These are phyloP conservation scores for Alectoria sarmentosa DNA, from an alignment of 495 filamentous ascomycete species.

Conservation along the genomic window DNA sequence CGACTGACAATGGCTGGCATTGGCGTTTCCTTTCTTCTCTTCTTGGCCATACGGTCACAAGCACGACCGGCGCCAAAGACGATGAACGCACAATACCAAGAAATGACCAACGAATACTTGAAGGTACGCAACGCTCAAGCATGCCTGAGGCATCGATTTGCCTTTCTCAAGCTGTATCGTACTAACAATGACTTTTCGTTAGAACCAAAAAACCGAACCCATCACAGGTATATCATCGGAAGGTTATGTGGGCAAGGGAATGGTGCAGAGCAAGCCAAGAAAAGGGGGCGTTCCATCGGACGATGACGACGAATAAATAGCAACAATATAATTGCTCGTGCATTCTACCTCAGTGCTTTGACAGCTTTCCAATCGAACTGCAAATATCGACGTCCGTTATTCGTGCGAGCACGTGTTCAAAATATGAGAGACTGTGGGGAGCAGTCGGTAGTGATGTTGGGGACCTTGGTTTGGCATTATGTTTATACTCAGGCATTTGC, in stretches of 20 bases:
- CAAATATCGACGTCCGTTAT: background rate
- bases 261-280: slow-evolving; percentile 62
- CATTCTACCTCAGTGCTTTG: slow-evolving; percentile 13
- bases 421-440: background rate
- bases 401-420: background rate
- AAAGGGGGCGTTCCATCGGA: slow-evolving; percentile 22
- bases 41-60: slow-evolving; percentile 54
- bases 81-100: slow-evolving; percentile 93
- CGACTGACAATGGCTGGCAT: slow-evolving; percentile 60
- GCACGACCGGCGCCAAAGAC: slow-evolving; percentile 68
- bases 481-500: slow-evolving; percentile 4
- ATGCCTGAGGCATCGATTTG: background rate
- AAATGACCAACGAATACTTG: slow-evolving; percentile 84
- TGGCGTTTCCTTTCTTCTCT: slow-evolving; percentile 53
- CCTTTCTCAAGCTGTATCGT: background rate
- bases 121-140: slow-evolving; percentile 49
- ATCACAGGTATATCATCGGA: slow-evolving; percentile 78
- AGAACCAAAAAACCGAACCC: slow-evolving; percentile 83
- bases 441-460: background rate
- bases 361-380: background rate
- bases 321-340: background rate
- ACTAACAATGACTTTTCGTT: slow-evolving; percentile 22
- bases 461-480: background rate
- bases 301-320: slow-evolving; percentile 24
- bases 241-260: slow-evolving; percentile 72